phyloP scores from a whole-genome alignment of 108 stramenopile genomes.

The Nitzschia inconspicua region DNA sequence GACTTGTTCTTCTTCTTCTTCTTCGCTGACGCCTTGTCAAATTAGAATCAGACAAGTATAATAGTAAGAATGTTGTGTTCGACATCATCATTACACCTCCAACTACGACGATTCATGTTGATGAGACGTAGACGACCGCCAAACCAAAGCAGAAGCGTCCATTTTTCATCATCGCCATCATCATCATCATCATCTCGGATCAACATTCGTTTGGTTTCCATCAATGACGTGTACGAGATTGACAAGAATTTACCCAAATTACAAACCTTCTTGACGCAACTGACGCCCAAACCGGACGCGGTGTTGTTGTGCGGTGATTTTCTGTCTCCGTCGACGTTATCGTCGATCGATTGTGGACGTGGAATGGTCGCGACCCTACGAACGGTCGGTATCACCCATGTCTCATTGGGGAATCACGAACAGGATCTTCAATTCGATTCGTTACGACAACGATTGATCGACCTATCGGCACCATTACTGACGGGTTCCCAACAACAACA shows the following conservation, averaged over 20 bases:
- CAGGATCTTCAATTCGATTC: slow-evolving; percentile 46
- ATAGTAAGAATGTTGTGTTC: no score
- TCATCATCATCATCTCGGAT: slow-evolving; percentile 6
- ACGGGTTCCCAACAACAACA: background rate
- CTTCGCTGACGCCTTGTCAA: no score
- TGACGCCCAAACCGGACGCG: slow-evolving; percentile 23
- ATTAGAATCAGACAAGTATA: no score
- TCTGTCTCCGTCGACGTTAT: slow-evolving; percentile 55
- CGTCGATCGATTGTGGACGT: slow-evolving; percentile 63
- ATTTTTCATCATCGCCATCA: no score
- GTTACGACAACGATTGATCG: slow-evolving; percentile 39
- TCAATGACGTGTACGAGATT: slow-evolving; percentile 37
- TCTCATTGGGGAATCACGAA: slow-evolving; percentile 80
- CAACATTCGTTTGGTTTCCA: slow-evolving; percentile 34
- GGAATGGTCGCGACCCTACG: slow-evolving; percentile 59
- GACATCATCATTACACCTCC: no score
- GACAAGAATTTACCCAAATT: slow-evolving; percentile 28
- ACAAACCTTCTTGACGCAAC: slow-evolving; percentile 19
- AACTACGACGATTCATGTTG: no score
- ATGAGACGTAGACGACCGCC: no score
- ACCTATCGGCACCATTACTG: slow-evolving; percentile 21
- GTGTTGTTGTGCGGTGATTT: slow-evolving; percentile 74
- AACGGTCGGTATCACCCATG: slow-evolving; percentile 57
- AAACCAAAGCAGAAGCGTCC: no score
- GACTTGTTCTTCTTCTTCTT: no score